Percentiles rank a stretch among this genome's conserved stretches.
Conservation (phyloP, 257 asterid species). For the Salvia hispanica region DNA sequence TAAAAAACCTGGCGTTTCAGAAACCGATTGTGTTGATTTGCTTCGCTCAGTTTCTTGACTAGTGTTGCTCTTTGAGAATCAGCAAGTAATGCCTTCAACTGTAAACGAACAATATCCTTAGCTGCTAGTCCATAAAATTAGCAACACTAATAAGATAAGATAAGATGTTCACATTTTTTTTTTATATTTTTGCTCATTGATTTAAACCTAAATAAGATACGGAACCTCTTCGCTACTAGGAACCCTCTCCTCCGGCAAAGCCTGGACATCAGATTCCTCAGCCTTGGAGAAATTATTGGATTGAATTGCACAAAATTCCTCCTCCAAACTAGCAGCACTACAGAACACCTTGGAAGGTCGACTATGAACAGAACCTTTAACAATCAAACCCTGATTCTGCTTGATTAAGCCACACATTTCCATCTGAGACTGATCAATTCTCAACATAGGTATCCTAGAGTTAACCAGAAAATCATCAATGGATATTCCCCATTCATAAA, state of each 20-base stretch:
- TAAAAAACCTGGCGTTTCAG: slow-evolving; percentile 78
- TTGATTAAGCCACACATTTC: slow-evolving; percentile 34
- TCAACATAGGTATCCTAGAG: slow-evolving; percentile 40
- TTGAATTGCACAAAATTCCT: slow-evolving; percentile 47
- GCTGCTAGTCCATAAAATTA: neutral
- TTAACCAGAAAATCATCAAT: slow-evolving; percentile 29
- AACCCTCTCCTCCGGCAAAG: slow-evolving; percentile 34
- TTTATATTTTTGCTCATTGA: no score
- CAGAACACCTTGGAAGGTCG: slow-evolving; percentile 46
- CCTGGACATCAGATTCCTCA: slow-evolving; percentile 35
- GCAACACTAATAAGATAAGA: neutral
- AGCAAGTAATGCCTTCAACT: slow-evolving; percentile 67
- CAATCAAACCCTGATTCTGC: slow-evolving; percentile 33
- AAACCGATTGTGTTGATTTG: slow-evolving; percentile 77
- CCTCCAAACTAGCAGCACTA: slow-evolving; percentile 55
- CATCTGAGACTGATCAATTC: slow-evolving; percentile 34
- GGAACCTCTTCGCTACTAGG: slow-evolving; percentile 62
- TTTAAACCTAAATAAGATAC: neutral
- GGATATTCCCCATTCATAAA: neutral
- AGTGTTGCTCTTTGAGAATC: slow-evolving; percentile 82
- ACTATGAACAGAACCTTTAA: slow-evolving; percentile 27
- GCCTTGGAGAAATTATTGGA: slow-evolving; percentile 37
- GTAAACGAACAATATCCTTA: slow-evolving; percentile 32
- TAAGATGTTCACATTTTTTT: slow-evolving; percentile 12
- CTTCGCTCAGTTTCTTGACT: slow-evolving; percentile 82